phyloP scores from a whole-genome alignment of 2,329 filamentous ascomycete species.

The Diaporthe sp. region DNA sequence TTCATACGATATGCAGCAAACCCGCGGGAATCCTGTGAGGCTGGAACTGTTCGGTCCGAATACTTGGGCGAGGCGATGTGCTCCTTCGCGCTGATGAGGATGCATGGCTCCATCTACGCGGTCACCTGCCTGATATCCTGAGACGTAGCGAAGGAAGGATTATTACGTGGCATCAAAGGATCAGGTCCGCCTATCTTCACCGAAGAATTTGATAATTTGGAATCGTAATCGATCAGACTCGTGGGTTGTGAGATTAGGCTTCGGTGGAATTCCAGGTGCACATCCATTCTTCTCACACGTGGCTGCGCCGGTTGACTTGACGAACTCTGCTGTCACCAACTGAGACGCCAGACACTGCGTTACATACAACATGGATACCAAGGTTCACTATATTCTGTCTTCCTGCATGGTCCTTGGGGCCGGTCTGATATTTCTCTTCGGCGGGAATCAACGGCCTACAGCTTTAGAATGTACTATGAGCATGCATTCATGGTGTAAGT shows the following conservation, averaged over 20 bases:
- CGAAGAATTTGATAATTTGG: not conserved
- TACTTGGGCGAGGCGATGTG: too few relatives aligned
- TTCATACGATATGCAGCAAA: too few relatives aligned
- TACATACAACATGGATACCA: not conserved
- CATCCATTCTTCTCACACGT: not conserved
- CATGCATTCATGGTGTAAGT: slow-evolving; percentile 7
- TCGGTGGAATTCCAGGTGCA: not conserved
- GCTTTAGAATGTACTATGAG: not conserved
- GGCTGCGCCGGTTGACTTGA: not conserved
- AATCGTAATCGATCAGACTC: not conserved
- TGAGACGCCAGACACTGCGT: not conserved
- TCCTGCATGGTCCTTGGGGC: not conserved
- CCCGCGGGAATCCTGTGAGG: too few relatives aligned
- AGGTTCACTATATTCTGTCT: not conserved
- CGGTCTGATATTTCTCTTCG: not conserved
- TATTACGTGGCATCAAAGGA: not conserved
- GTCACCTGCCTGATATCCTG: not conserved
- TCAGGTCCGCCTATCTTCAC: not conserved
- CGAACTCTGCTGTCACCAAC: not conserved
- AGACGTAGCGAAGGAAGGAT: not conserved
- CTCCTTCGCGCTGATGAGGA: too few relatives aligned
- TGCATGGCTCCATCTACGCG: not conserved
- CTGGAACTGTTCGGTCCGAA: too few relatives aligned
- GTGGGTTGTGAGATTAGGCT: not conserved
- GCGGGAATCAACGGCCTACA: not conserved